Conservation (phyloP, 768 basidiomycete genomes). For the Pilatotrama ljubarskyi region DNA sequence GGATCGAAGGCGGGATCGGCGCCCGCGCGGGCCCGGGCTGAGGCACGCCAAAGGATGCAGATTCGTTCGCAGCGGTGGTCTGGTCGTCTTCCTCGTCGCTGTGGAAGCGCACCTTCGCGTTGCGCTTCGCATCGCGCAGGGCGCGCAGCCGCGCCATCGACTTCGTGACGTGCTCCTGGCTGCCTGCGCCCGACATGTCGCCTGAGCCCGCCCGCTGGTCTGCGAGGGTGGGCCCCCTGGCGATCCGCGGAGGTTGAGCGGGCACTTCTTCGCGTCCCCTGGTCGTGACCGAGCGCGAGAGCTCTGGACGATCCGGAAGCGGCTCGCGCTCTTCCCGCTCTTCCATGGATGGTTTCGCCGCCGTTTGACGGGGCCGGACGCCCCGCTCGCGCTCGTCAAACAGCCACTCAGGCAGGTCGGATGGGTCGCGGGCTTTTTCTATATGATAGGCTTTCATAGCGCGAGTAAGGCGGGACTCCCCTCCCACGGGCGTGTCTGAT, state of each 20-base stretch:
- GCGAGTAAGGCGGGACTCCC: conserved; percentile 60
- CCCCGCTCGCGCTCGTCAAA: conserved; percentile 59
- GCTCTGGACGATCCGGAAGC: conserved; percentile 26
- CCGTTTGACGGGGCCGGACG: conserved; percentile 16
- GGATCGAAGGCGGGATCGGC: neutral
- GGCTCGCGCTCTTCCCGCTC: conserved; percentile 1
- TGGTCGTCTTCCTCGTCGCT: conserved; percentile 12
- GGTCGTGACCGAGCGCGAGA: conserved; percentile 5
- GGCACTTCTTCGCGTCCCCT: neutral
- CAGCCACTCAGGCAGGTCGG: conserved; percentile 67
- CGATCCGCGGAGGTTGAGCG: neutral
- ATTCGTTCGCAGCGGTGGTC: neutral
- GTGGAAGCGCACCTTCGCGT: conserved; percentile 25
- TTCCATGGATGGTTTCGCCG: conserved; percentile 9
- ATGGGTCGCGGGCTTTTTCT: conserved; percentile 53
- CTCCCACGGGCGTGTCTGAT: conserved; percentile 51
- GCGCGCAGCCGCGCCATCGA: conserved; percentile 25
- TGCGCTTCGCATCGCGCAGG: conserved; percentile 28
- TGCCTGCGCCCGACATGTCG: conserved; percentile 1
- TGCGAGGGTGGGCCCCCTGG: conserved; percentile 15
- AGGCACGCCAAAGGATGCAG: neutral
- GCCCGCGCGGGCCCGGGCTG: neutral
- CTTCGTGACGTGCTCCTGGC: conserved; percentile 21
- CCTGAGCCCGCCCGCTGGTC: conserved; percentile 8
- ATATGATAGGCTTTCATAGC: conserved; percentile 71